Conservation (phyloP, 306 rosid species). For the Rosa lucieae region DNA sequence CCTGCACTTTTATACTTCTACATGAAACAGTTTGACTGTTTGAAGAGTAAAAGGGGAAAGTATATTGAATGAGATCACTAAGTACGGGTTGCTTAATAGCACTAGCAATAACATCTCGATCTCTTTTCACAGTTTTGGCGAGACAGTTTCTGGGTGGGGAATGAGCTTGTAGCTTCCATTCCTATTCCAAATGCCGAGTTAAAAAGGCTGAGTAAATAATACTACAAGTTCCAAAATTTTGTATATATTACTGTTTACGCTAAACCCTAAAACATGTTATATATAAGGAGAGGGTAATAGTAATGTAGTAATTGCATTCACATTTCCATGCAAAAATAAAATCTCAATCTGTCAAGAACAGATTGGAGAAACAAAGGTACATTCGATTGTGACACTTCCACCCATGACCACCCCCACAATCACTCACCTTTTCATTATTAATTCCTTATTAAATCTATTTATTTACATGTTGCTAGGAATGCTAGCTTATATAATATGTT, state of each 20-base stretch:
- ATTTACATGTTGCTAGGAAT: not conserved
- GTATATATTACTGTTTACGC: not conserved
- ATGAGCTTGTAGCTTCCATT: slow-evolving; percentile 4
- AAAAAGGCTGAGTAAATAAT: not conserved
- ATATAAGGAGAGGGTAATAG: not conserved
- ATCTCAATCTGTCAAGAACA: slow-evolving; percentile 28
- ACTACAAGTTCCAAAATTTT: not conserved
- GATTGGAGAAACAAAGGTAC: slow-evolving; percentile 58
- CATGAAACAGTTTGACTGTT: slow-evolving; percentile 7
- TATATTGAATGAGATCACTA: not conserved
- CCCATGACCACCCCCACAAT: slow-evolving; percentile 66
- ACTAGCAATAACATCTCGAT: not conserved
- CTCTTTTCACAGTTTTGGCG: slow-evolving; percentile 12
- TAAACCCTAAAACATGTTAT: not conserved
- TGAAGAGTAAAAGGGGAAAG: not conserved
- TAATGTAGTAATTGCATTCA: not conserved
- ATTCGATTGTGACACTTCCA: slow-evolving; percentile 78
- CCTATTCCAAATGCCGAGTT: not conserved
- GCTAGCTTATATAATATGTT: slow-evolving; percentile 2
- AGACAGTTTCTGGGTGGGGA: not conserved
- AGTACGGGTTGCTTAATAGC: slow-evolving; percentile 14
- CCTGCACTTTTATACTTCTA: not conserved
- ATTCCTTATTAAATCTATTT: slow-evolving; percentile 27
- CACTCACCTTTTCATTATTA: slow-evolving; percentile 49
- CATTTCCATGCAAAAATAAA: slow-evolving; percentile 33